A percentile compares a stretch with the other conserved stretches of the same genome.
Conservation (phyloP, 768 basidiomycete genomes). For the Gloeophyllum trabeum region DNA sequence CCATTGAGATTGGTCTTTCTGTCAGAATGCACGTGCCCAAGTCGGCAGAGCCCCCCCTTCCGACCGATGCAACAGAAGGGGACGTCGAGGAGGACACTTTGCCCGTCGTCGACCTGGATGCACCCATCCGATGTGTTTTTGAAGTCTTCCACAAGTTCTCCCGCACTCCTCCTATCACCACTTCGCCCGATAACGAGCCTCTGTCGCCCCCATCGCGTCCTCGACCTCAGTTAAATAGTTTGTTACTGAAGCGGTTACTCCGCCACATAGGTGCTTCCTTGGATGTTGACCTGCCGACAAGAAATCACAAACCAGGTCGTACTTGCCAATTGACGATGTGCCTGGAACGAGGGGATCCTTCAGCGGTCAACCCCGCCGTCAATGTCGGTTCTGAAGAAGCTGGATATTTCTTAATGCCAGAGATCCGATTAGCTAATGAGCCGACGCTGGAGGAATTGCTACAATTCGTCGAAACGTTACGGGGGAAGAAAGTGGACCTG, state of each 20-base stretch:
- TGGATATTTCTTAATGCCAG: constrained; percentile 33
- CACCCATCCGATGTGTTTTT: constrained; percentile 42
- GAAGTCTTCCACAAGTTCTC: constrained; percentile 41
- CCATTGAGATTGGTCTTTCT: constrained; percentile 76
- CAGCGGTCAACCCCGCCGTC: constrained; percentile 26
- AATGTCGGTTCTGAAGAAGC: constrained; percentile 33
- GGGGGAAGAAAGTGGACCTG: constrained; percentile 73
- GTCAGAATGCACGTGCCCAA: constrained; percentile 21
- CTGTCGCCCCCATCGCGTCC: constrained; percentile 18
- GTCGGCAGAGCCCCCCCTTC: not conserved
- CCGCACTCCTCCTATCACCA: not conserved
- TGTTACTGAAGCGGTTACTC: constrained; percentile 50
- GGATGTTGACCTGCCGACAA: constrained; percentile 27
- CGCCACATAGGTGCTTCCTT: constrained; percentile 42
- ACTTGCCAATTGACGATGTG: constrained; percentile 57
- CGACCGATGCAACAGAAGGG: constrained; percentile 4
- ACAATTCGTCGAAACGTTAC: constrained; percentile 70
- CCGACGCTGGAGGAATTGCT: constrained; percentile 73
- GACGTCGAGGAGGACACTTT: constrained; percentile 4
- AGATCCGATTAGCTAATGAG: constrained; percentile 47
- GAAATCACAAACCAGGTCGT: constrained; percentile 30
- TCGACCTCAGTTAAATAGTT: constrained; percentile 31
- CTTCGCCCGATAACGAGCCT: not conserved
- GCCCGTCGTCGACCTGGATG: constrained; percentile 15
- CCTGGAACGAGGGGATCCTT: constrained; percentile 47